These are phyloP conservation scores for Phytophthora agathidicida DNA, from an alignment of 352 stramenopile genomes.

Conservation along the genomic window DNA sequence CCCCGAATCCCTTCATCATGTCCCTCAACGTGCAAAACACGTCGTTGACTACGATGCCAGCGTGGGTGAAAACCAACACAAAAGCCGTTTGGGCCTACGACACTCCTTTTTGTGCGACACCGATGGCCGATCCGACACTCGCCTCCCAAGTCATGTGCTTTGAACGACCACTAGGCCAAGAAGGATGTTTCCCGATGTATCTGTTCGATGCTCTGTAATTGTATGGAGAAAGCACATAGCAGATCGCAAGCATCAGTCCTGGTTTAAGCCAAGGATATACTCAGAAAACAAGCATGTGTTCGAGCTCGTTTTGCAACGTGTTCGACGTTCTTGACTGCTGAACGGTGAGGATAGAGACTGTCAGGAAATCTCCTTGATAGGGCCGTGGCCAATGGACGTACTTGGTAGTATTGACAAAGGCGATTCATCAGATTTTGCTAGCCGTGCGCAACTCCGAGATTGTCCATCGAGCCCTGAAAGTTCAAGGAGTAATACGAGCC, in stretches of 20 bases:
- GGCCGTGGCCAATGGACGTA: slow-evolving; percentile 4
- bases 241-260: too few species aligned
- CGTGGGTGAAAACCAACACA: slow-evolving; percentile 26
- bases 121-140: slow-evolving; percentile 18
- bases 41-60: slow-evolving; percentile 6
- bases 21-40: slow-evolving; percentile 23
- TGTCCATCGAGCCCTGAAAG: slow-evolving; percentile 23
- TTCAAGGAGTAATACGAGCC: slow-evolving; percentile 2
- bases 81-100: slow-evolving; percentile 13
- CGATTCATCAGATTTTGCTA: slow-evolving; percentile 29
- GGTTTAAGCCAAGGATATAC: too few species aligned
- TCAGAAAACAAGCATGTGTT: too few species aligned
- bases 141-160: slow-evolving; percentile 29
- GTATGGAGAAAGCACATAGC: not conserved
- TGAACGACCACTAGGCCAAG: not conserved
- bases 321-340: too few species aligned
- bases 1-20: slow-evolving; percentile 15
- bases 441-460: slow-evolving; percentile 29
- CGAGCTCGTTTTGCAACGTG: too few species aligned
- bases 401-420: slow-evolving; percentile 3
- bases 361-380: too few species aligned
- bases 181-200: not conserved
- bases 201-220: slow-evolving; percentile 5
- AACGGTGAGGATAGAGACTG: too few species aligned
- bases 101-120: slow-evolving; percentile 17